A percentile compares a stretch with the other conserved stretches of the same genome.
Conservation (phyloP, 2,329 filamentous ascomycete species). For the Scytalidium lignicola region DNA sequence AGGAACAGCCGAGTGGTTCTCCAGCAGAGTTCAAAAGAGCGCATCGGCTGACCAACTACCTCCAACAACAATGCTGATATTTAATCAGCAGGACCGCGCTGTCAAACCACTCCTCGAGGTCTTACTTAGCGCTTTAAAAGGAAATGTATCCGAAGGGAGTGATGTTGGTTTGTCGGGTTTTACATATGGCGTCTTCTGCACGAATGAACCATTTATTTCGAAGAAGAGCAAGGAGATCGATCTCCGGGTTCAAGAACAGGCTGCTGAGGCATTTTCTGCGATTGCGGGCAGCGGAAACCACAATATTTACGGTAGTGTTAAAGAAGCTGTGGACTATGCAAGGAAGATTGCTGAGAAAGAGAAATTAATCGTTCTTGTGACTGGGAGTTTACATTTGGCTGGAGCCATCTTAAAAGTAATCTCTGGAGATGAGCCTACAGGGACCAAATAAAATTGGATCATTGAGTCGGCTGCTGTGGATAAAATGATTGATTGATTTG, state of each 20-base stretch:
- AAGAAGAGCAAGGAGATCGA: constrained; percentile 33
- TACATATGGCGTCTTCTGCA: constrained; percentile 72
- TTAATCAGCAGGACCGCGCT: constrained; percentile 89
- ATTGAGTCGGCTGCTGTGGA: too few species aligned
- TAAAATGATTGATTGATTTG: too few species aligned
- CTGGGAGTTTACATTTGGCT: constrained; percentile 80
- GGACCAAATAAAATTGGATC: too few species aligned
- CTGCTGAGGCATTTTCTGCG: constrained; percentile 56
- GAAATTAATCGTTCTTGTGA: constrained; percentile 63
- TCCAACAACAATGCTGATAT: constrained; percentile 55
- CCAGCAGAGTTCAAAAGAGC: constrained; percentile 30
- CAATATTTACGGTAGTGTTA: constrained; percentile 60
- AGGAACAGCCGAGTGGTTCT: constrained; percentile 77
- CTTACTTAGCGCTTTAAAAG: constrained; percentile 54
- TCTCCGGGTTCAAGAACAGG: constrained; percentile 61
- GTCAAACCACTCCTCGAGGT: constrained; percentile 58
- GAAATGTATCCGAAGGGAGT: constrained; percentile 15
- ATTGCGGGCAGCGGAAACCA: constrained; percentile 43
- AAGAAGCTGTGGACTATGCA: constrained; percentile 55
- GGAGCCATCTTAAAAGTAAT: constrained; percentile 72
- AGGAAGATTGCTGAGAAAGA: constrained; percentile 35
- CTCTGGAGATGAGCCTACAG: too few species aligned
- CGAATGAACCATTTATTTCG: constrained; percentile 62
- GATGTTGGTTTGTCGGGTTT: constrained; percentile 44
- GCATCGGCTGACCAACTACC: not conserved